Evolutionary conservation across 345 rosid species (phyloP).

Genomic region (Rhizophora apiculata): DNA sequence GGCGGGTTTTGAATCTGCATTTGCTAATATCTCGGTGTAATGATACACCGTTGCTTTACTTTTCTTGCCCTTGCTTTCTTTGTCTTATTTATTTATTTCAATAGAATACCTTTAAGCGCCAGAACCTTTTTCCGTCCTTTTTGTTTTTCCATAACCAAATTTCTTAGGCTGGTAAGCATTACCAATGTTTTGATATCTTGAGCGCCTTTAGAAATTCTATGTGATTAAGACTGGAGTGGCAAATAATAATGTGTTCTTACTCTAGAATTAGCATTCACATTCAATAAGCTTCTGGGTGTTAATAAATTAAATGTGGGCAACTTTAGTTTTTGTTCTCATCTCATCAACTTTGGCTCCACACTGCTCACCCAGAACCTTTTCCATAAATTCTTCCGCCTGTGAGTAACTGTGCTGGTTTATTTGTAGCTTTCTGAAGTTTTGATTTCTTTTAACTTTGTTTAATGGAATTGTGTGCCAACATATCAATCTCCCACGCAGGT

Average conservation of each 20-base stretch:
- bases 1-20: too few species aligned
- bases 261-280: too few species aligned
- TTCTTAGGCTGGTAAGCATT: not conserved
- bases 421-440: slow-evolving; percentile 1
- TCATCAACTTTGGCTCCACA: not conserved
- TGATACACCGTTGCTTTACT: too few species aligned
- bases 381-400: too few species aligned
- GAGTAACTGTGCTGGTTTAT: not conserved
- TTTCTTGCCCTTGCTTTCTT: too few species aligned
- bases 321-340: not conserved
- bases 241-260: too few species aligned
- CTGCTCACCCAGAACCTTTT: not conserved
- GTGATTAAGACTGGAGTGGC: too few species aligned
- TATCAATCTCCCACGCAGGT: slow-evolving; percentile 54
- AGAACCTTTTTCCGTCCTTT: not conserved
- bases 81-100: not conserved
- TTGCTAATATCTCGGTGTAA: too few species aligned
- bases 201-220: too few species aligned
- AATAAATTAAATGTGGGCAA: too few species aligned
- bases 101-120: not conserved
- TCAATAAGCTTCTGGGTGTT: too few species aligned
- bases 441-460: slow-evolving; percentile 12
- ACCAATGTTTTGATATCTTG: not conserved
- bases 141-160: not conserved
- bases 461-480: not conserved